phyloP scores from a whole-genome alignment of 192 early-diverging fungal genomes.

The Rhizophagus prolifer region DNA sequence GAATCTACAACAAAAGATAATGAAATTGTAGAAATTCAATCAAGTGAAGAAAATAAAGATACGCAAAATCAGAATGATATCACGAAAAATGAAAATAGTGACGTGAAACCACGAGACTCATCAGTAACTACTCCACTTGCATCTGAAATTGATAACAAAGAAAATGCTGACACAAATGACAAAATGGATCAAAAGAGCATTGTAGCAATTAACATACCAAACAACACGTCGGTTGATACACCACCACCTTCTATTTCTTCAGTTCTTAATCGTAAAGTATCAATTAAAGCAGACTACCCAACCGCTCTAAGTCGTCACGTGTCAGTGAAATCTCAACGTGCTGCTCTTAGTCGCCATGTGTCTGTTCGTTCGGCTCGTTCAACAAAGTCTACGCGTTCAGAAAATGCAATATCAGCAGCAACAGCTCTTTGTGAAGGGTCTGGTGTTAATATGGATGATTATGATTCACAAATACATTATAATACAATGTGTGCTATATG shows the following conservation, averaged over 20 bases:
- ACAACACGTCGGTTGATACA: neutral
- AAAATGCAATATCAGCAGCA: neutral
- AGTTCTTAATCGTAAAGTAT: neutral
- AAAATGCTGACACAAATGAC: neutral
- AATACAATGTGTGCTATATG: conserved; percentile 33
- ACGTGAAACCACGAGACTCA: neutral
- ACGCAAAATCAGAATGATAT: neutral
- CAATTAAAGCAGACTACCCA: neutral
- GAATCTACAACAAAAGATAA: neutral
- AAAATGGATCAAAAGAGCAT: neutral
- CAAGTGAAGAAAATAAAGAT: neutral
- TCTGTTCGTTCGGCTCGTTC: conserved; percentile 8
- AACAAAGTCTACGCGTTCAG: conserved; percentile 4
- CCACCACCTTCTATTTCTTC: neutral
- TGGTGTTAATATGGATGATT: neutral
- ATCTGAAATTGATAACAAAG: neutral
- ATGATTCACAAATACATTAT: neutral
- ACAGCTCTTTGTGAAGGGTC: neutral
- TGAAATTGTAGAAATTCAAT: neutral
- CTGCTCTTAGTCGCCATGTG: neutral
- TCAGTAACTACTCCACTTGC: neutral
- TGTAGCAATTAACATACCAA: neutral
- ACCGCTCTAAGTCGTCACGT: neutral
- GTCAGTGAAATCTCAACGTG: neutral
- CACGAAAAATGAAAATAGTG: neutral